Conservation (phyloP, 2,329 filamentous ascomycete genomes). For the Aspergillus sp. region DNA sequence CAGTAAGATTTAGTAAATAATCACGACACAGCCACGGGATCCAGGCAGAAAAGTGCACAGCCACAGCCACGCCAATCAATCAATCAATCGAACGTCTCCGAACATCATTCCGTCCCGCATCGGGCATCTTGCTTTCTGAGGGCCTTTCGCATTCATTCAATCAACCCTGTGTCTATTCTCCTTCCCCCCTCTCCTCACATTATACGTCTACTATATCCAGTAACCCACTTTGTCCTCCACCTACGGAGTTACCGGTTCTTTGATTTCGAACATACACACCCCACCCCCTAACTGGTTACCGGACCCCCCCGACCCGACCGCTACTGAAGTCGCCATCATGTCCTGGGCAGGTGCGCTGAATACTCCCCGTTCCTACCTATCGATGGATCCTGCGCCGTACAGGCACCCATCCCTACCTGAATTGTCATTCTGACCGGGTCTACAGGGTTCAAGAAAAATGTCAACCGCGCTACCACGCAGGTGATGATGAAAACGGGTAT, state of each 20-base stretch:
- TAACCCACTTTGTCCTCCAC: not conserved
- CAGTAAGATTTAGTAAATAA: not conserved
- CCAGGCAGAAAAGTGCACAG: slow-evolving; percentile 1
- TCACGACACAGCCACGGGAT: slow-evolving; percentile 15
- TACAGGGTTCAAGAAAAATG: slow-evolving; percentile 88
- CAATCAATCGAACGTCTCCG: slow-evolving; percentile 11
- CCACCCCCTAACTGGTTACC: not conserved
- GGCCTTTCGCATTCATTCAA: slow-evolving; percentile 7
- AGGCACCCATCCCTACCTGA: slow-evolving; percentile 1
- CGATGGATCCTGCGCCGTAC: not conserved
- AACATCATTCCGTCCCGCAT: slow-evolving; percentile 18
- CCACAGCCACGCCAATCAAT: slow-evolving; percentile 7
- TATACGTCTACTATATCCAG: not conserved
- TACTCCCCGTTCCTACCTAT: not conserved
- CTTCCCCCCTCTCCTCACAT: not conserved
- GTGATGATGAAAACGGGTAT: slow-evolving; percentile 99
- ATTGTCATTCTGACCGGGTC: not conserved
- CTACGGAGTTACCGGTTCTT: not conserved
- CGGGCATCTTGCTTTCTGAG: slow-evolving; percentile 17
- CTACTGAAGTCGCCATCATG: slow-evolving; percentile 51
- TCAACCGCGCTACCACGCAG: slow-evolving; percentile 98
- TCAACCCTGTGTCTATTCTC: not conserved
- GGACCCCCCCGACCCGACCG: not conserved
- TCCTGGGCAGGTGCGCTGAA: slow-evolving; percentile 66
- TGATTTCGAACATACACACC: not conserved